phyloP scores from a whole-genome alignment of 2,329 filamentous ascomycete species.

The Cladosporium sp. region DNA sequence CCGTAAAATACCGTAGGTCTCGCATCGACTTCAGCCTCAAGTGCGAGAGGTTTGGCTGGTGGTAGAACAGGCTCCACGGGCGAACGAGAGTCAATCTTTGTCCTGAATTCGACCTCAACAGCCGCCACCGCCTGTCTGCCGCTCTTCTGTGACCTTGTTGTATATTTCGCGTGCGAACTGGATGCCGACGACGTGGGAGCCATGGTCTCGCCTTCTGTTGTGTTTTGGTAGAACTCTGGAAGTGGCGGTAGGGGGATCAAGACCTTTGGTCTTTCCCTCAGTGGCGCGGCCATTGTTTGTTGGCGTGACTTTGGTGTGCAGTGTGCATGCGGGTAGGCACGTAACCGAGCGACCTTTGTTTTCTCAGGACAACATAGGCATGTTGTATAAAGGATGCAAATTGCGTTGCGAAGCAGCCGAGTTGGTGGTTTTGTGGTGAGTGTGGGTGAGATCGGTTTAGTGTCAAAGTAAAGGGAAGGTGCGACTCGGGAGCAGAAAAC shows the following conservation, averaged over 20 bases:
- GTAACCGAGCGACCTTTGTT: constrained; percentile 6
- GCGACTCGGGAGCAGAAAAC: not conserved
- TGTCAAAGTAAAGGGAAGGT: not conserved
- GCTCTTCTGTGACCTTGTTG: constrained; percentile 8
- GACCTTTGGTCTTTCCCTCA: constrained; percentile 13
- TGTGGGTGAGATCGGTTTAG: not conserved
- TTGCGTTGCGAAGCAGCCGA: not conserved
- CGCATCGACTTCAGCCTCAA: not conserved
- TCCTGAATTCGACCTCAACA: constrained; percentile 2
- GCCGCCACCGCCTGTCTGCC: not conserved
- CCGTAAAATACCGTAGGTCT: not conserved
- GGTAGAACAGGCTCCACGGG: not conserved
- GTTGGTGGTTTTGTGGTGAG: not conserved
- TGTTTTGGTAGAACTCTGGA: constrained; percentile 31
- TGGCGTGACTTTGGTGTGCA: not conserved
- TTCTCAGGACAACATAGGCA: not conserved
- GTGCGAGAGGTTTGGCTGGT: constrained; percentile 1
- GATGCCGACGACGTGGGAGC: constrained; percentile 20
- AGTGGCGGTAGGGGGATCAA: constrained; percentile 34
- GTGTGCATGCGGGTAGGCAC: not conserved
- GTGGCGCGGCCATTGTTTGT: constrained; percentile 20
- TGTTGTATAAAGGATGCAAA: not conserved
- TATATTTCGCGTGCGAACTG: constrained; percentile 11
- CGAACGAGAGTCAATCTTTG: not conserved
- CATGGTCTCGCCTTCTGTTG: constrained; percentile 13